Evolutionary conservation across 805 yeast genomes (phyloP), one percentile per base, ranked within the genome.

Genomic region (Wickerhamiella hasegawae): DNA sequence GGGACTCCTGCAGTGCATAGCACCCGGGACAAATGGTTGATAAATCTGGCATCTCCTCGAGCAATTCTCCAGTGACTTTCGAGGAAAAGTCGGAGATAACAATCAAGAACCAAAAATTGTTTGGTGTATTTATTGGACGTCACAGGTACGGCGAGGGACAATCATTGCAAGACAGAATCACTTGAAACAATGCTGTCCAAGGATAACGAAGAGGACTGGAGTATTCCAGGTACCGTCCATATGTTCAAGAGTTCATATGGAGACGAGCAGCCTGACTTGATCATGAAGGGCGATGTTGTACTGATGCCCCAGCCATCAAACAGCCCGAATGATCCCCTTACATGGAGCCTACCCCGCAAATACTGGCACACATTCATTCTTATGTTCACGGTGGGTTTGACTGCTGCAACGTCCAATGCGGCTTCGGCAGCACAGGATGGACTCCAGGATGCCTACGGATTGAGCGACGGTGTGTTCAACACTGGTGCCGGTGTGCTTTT

Each of bases 401-500:
- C 66, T 18, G 53, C 63, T 14, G 67, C 74, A 10, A 68, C 71
- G 17, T 69, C 85, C 4, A 79, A 79, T 51, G 76, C 72, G 51
- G 83, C 84, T 1, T 78, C 81, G 20, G 64, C 83, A 2, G 66
- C 76, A 4, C 83, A 76, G 46, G 80, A 76, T 42, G 66, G 73
- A 1, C 56, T 78, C 44, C 72, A 74, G 42, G 72, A 62, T 38
- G 54, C 60, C 12, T 73, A 73, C 45, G 74, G 69, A 12, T 73
- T 78, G 43, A 63, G 78, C 5, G 76, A 73, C 49, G 71, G 65
- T 43, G 57, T 76, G 6, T 76, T 78, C 76, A 77, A 77, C 52
- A 71, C 81, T 0, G 87, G 85, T 37, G 84, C 85, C 2, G 87
- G 87, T 43, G 81, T 78, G 18, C 57, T 79, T 33, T 78, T 78